Percentiles rank a stretch among this genome's conserved stretches.
phyloP scores from a whole-genome alignment of 179 eudicot genomes.

The Beta macrorhiza region DNA sequence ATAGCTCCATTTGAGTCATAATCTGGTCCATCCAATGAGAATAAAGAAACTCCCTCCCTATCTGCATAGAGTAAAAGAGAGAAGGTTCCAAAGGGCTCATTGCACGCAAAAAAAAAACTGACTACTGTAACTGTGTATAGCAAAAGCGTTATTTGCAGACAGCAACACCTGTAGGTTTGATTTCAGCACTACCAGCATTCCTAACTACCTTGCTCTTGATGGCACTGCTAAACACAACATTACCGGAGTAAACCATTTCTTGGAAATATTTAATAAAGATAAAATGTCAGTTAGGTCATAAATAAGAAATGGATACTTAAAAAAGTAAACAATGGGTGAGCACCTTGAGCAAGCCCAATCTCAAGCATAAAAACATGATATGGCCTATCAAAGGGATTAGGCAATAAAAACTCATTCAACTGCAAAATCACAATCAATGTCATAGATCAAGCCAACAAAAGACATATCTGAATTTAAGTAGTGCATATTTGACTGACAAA shows the following conservation, averaged over 20 bases:
- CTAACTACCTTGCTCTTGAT: slow-evolving; percentile 46
- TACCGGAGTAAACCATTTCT: slow-evolving; percentile 34
- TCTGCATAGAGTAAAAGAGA: slow-evolving; percentile 36
- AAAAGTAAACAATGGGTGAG: slow-evolving; percentile 3
- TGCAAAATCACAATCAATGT: slow-evolving; percentile 36
- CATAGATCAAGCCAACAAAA: not conserved
- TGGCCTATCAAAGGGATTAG: slow-evolving; percentile 95
- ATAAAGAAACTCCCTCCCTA: not conserved
- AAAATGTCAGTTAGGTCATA: slow-evolving; percentile 16
- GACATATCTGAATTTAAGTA: not conserved
- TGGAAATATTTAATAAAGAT: slow-evolving; percentile 41
- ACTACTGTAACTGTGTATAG: not conserved
- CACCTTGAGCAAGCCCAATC: slow-evolving; percentile 71
- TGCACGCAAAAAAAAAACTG: not conserved
- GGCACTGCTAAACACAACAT: slow-evolving; percentile 31
- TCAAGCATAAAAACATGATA: slow-evolving; percentile 70
- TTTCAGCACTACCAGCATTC: slow-evolving; percentile 38
- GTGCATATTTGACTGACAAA: slow-evolving; percentile 20
- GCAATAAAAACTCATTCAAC: slow-evolving; percentile 74
- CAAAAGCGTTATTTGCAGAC: not conserved
- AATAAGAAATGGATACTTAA: not conserved
- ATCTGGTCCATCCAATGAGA: slow-evolving; percentile 22
- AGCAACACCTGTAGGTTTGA: slow-evolving; percentile 70
- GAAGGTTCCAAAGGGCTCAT: not conserved
- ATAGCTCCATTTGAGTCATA: slow-evolving; percentile 32